Evolutionary conservation across 352 stramenopile genomes (phyloP), one percentile per base, ranked within the genome.

Genomic region (Phytophthora vignae): DNA sequence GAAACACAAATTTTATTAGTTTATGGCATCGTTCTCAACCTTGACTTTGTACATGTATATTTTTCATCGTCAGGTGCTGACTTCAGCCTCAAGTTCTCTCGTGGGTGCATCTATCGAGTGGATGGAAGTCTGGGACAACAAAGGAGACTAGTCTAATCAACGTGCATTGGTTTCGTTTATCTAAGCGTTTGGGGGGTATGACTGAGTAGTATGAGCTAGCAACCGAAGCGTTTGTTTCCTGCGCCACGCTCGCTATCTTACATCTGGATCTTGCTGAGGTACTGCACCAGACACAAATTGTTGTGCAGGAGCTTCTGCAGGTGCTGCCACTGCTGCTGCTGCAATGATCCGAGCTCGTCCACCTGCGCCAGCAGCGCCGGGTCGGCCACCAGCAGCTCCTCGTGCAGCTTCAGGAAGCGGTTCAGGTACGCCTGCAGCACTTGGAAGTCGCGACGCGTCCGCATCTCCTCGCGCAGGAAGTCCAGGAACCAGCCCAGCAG

Each of bases 221-320:
- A 62, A 31, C 17, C 38, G 52, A 38, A 40, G 22, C 52, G 27
- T 29, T 25, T 44, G 27, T 29, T 25, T 44, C 10, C 31, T 12
- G 22, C 38, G 31, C 25, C 40, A 64, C 25, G 15, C 53, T 42
- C 56, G 42, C 33, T 62, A 64, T 50, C 74, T 78, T 92, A 96
- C 84, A 94, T 94, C 74, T 96, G 88, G 58, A 96, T 93, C 77
- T 94, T 93, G 83, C 83, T 94, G 55, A 96, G 85, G 72, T 96
- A 93, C 70, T 94, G 85, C 69, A 94, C 89, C 42, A 96, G 77
- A 78, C 89, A 96, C 60, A 96, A 78, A 74, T 93, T 94, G 77
- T 96, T 90, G 71, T 94, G 86, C 55, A 96, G 69, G 48, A 94
- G 68, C 67, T 93, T 79, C 75, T 96, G 87, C 48, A 96, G 38